Base-by-base conservation (phyloP, 2,329 filamentous ascomycete species). In the Aspergillus tamarii region DNA sequence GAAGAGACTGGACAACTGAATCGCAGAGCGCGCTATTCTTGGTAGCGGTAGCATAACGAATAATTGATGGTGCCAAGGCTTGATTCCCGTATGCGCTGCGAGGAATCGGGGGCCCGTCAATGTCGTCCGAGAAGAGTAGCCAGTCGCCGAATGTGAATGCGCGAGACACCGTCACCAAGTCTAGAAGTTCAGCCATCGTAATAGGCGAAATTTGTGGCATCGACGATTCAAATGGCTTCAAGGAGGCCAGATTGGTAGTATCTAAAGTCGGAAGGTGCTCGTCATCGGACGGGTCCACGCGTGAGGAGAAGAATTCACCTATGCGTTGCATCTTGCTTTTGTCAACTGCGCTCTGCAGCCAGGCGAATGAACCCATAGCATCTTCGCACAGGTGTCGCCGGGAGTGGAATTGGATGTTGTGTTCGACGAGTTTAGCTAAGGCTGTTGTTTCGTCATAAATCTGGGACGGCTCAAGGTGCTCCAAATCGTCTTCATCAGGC, bases 71-170 rank as follows among this genome's bases (percentile, higher is more conserved):
- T 3, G 83, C 80, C 28, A 89, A 75, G 55, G 76, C 75, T 34
- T 80, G 80, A 64, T 85, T 75, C 3, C 70, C 70, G 67, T 86
- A 87, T 30, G 81, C 66, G 23, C 71, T 69, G 14, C 71, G 67
- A 26, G 80, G 74, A 28, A 88, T 85, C 3, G 84, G 64, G n/a
- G 85, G 84, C 0, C 84, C 85, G 67, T 87, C 85, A 16, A 85
- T 66, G 66, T 86, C 85, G 11, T 80, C 69, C 0, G 81, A 82
- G 60, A 82, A 81, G 1, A 88, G 74, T 14, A 89, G 74, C 82
- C 83, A 87, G 36, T 81, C 77, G 4, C 83, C 85, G 59, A 88
- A 77, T 19, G 82, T 79, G 63, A 80, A 84, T 9, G 80, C 73
- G 57, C 79, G 78, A 16, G 81, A 76, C 23, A 81, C 76, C 0